Evolutionary conservation across 495 filamentous ascomycete genomes (phyloP).

Genomic region (Barbatosphaeria neglecta): DNA sequence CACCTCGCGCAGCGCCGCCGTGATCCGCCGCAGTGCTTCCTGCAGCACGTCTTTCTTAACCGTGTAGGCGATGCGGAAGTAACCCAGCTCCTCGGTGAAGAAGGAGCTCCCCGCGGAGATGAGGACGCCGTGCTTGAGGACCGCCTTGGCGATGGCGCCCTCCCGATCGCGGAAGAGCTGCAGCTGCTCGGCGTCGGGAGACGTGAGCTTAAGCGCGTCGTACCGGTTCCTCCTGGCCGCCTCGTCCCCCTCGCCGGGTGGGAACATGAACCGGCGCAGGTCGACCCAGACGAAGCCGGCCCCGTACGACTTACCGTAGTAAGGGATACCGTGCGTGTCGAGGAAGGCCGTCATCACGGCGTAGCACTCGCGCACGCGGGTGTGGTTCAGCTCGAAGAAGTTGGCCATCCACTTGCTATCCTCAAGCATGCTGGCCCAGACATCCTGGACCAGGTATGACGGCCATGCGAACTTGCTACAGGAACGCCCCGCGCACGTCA

Average conservation of each 20-base stretch:
- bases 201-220: not conserved
- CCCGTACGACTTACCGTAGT: slow-evolving; percentile 27
- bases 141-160: slow-evolving; percentile 13
- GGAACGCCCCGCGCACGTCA: no score
- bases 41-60: slow-evolving; percentile 18
- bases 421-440: slow-evolving; percentile 26
- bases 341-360: slow-evolving; percentile 19
- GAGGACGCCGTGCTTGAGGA: slow-evolving; percentile 32
- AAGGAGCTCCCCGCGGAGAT: slow-evolving; percentile 29
- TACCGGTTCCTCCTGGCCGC: slow-evolving; percentile 10
- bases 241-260: not conserved
- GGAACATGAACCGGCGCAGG: slow-evolving; percentile 11
- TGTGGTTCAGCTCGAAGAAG: slow-evolving; percentile 29
- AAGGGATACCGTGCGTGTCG: slow-evolving; percentile 23
- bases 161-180: slow-evolving; percentile 2
- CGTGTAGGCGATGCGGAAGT: slow-evolving; percentile 42
- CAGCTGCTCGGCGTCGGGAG: not conserved
- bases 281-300: slow-evolving; percentile 44
- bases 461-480: slow-evolving; percentile 15
- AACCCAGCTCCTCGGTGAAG: slow-evolving; percentile 35
- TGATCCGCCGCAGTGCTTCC: slow-evolving; percentile 19
- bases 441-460: slow-evolving; percentile 8
- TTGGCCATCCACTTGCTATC: slow-evolving; percentile 25
- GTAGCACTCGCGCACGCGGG: slow-evolving; percentile 22
- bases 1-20: slow-evolving; percentile 1